A percentile compares a stretch with the other conserved stretches of the same genome.
phyloP scores from a whole-genome alignment of 495 filamentous ascomycete genomes.

The Aspergillus diversus region DNA sequence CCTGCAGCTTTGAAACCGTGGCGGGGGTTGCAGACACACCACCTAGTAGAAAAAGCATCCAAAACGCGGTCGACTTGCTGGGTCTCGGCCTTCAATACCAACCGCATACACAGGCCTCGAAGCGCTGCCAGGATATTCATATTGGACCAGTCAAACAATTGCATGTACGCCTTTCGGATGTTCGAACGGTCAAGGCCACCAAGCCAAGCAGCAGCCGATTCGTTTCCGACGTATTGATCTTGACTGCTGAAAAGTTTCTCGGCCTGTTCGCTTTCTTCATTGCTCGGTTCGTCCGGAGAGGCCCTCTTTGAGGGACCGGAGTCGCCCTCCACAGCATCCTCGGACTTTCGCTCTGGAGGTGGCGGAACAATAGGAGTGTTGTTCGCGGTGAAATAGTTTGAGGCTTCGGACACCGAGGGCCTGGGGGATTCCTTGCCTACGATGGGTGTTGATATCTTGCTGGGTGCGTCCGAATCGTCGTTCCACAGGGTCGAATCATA shows the following conservation, averaged over 20 bases:
- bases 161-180: conserved; percentile 84
- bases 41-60: conserved; percentile 81
- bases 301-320: conserved; percentile 30
- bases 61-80: conserved; percentile 96
- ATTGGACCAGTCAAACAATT: conserved; percentile 83
- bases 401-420: conserved; percentile 44
- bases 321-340: conserved; percentile 25
- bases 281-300: conserved; percentile 48
- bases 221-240: conserved; percentile 75
- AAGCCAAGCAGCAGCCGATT: conserved; percentile 84
- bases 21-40: conserved; percentile 93
- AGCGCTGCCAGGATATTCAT: conserved; percentile 80
- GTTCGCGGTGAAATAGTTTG: conserved; percentile 53
- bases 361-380: conserved; percentile 44
- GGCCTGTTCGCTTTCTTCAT: conserved; percentile 69
- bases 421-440: conserved; percentile 44
- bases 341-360: conserved; percentile 29
- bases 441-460: conserved; percentile 43
- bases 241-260: conserved; percentile 84
- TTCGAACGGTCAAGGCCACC: conserved; percentile 70
- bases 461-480: conserved; percentile 32
- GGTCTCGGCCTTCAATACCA: conserved; percentile 90
- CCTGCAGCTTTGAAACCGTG: conserved; percentile 91
- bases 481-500: conserved; percentile 45
- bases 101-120: conserved; percentile 75